Evolutionary conservation across 371 early-diverging fungal genomes (phyloP), one percentile per base, ranked within the genome.

Genomic region (Vavraia culicis): DNA sequence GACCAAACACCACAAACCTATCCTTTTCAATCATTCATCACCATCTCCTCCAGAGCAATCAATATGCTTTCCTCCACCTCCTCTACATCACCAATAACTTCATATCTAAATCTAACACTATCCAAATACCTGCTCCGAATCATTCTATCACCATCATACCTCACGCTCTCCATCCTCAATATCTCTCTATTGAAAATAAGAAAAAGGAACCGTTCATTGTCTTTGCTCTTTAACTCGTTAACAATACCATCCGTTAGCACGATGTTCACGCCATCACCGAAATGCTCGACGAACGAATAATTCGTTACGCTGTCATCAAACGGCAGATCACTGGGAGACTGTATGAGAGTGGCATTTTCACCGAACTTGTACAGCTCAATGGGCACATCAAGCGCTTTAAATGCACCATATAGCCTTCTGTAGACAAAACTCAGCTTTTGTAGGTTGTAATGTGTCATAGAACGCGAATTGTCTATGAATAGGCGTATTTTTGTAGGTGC

Each of bases 401-500:
- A 56, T 9, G 56, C 15, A 21, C 21, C 44, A 18, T 20, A 37
- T 42, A 67, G 16, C 36, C 45, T 50, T 21, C 50, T 36, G 44
- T 45, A 46, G 67, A 47, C 4, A 44, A 36, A 42, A 54, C 52
- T 19, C 61, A 43, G 44, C 66, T 46, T 7, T 50, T 44, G n/a
- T 56, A 44, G 42, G 49, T 54, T 13, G 51, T 53, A 93, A 99
- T 99, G 54, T 51, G 49, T 20, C n/a, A n/a, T n/a, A 33, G 86
- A 85, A 54, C 80, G 80, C 52, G 88, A 88, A 67, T 96, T 93
- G 67, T 99, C 99, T 37, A 99, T 78, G 11, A 94, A 81, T 14
- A 99, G 74, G 78, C 94, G 78, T 21, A 99, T 80, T 66, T 85
- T 87, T 35, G 86, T 89, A n/a, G n/a, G n/a, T n/a, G n/a, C n/a